phyloP scores from a whole-genome alignment of 1,284 basidiomycete species.

The Apiotrichum gamsii region DNA sequence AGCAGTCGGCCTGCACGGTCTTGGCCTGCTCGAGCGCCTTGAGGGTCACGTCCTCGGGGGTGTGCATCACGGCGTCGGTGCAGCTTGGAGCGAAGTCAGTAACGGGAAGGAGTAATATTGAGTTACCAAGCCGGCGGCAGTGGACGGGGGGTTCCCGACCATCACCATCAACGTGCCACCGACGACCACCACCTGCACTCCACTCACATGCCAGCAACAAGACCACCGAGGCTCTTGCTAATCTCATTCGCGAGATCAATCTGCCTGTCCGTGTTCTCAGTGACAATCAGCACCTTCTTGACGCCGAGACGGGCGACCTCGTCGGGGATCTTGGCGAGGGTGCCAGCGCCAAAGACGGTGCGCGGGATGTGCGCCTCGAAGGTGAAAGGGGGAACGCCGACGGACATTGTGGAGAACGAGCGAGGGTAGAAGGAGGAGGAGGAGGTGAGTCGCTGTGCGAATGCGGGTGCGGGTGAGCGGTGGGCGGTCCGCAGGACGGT shows the following conservation, averaged over 20 bases:
- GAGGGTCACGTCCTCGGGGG: slow-evolving; percentile 48
- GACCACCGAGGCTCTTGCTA: slow-evolving; percentile 34
- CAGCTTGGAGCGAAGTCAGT: too few species aligned
- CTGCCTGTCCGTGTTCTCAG: slow-evolving; percentile 22
- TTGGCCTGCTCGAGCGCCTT: slow-evolving; percentile 36
- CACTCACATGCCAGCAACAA: slow-evolving; percentile 30
- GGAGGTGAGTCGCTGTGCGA: too few species aligned
- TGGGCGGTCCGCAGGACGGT: too few species aligned
- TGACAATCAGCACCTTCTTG: slow-evolving; percentile 44
- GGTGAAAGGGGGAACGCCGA: slow-evolving; percentile 11
- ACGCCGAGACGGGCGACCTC: slow-evolving; percentile 45
- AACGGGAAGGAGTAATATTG: neutral
- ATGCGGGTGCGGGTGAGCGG: too few species aligned
- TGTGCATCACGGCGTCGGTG: slow-evolving; percentile 51
- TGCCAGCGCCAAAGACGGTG: slow-evolving; percentile 50
- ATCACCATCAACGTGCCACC: too few species aligned
- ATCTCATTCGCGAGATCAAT: slow-evolving; percentile 28
- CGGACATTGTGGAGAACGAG: neutral
- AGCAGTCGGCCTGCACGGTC: slow-evolving; percentile 46
- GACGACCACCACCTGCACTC: neutral
- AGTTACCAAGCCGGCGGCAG: too few species aligned
- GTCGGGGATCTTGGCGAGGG: slow-evolving; percentile 42
- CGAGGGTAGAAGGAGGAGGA: slow-evolving; percentile 19
- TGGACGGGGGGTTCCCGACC: too few species aligned
- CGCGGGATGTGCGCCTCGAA: slow-evolving; percentile 41